Conservation (phyloP, 805 yeast genomes). For the Saturnispora zaruensis region DNA sequence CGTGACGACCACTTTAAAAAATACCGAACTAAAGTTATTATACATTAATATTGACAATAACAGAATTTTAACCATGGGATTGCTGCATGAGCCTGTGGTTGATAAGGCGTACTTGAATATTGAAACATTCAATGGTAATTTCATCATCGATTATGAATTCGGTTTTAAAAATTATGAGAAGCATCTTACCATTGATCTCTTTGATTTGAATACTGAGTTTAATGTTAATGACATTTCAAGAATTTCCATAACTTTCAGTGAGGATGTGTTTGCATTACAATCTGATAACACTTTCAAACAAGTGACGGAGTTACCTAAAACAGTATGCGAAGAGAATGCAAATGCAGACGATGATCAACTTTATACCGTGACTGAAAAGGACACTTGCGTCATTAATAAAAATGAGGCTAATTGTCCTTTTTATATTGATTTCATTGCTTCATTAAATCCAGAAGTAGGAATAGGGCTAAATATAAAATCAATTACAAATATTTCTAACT, state of each 20-base stretch:
- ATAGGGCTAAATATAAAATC: not conserved
- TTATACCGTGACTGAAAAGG: not conserved
- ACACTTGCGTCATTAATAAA: not conserved
- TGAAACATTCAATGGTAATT: conserved; percentile 1
- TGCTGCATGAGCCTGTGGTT: not conserved
- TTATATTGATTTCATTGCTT: not conserved
- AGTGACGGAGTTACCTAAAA: not conserved
- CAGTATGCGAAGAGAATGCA: not conserved
- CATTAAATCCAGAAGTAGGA: not conserved
- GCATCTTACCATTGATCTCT: conserved; percentile 1
- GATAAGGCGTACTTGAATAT: not conserved
- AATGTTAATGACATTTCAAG: conserved; percentile 3
- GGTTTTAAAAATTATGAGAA: conserved; percentile 2
- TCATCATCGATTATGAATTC: conserved; percentile 1
- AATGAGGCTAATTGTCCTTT: not conserved
- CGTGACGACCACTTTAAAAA: not conserved
- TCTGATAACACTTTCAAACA: not conserved
- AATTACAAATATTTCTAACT: not conserved
- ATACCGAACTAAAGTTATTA: not conserved
- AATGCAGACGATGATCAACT: not conserved
- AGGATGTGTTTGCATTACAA: not conserved
- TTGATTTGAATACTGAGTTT: not conserved
- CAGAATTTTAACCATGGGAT: conserved; percentile 3
- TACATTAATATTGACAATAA: not conserved
- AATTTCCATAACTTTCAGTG: not conserved